Base-by-base conservation (phyloP, 805 yeast genomes). In the Schwanniomyces vanrijiae region DNA sequence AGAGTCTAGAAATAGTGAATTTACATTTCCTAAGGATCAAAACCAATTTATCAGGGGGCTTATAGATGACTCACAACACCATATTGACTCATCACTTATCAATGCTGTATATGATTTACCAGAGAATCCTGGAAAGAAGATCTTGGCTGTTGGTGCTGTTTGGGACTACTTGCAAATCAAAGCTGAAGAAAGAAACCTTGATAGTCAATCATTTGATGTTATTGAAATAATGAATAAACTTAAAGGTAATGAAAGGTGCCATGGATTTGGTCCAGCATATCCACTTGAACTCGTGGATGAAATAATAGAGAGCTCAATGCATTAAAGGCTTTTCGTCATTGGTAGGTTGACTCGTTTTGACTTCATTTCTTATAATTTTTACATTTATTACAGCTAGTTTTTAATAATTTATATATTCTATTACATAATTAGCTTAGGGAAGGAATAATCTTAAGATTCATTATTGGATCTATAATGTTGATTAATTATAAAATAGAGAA, bases 201-300 rank as follows among this genome's bases (percentile, higher is more conserved):
- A 80, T 28, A 75, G 69, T 33, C 58, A 65, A 19, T 76, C 76
- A 7, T 57, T 86, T 35, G 86, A 86, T 59, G 69, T 86, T 37
- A 65, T 72, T n/a, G 68, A 63, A 31, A 78, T 88, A 2, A 82
- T 89, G 84, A 61, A 66, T 16, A 64, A 62, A 22, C 70, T 90
- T 45, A 78, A 74, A 58, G 95, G 94, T 1, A 63, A 76, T 28
- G 96, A 88, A 60, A 75, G 70, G 33, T 89, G 96, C 59, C 92
- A 88, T 60, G 94, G 91, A 1, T 77, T 71, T 56, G 96, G 96
- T 0, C 87, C 88, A 6, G 88, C 86, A 1, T 83, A 83, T 54
- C 73, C 80, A 0, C 50, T 80, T 33, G 60, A 57, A 1, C 31
- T 71, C 43, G 75, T 82, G 16, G 75, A 81, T 49, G 56, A 66